phyloP scores from a whole-genome alignment of 202 grass and related monocot species.

The Setaria italica region DNA sequence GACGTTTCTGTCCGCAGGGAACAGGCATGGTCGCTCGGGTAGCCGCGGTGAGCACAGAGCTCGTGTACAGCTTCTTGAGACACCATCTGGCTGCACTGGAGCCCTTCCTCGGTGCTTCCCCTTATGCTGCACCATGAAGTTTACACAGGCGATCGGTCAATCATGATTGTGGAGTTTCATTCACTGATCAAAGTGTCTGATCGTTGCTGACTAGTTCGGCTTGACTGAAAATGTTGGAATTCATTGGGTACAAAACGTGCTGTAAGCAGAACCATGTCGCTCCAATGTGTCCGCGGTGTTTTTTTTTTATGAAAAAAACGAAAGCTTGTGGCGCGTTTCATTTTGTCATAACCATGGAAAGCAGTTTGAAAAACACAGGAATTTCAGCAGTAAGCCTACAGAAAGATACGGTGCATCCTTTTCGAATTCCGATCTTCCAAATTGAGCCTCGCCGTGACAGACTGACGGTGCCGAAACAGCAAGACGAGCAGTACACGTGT shows the following conservation, averaged over 20 bases:
- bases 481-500: neutral
- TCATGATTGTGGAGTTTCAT: neutral
- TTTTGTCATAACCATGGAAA: neutral
- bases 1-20: constrained; percentile 49
- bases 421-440: neutral
- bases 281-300: neutral
- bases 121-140: constrained; percentile 63
- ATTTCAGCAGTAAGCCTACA: neutral
- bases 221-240: neutral
- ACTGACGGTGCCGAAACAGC: too few species aligned
- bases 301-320: too few species aligned
- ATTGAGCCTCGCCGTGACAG: too few species aligned
- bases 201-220: neutral
- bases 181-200: neutral
- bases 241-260: neutral
- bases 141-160: neutral
- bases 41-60: constrained; percentile 62
- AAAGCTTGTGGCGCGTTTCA: neutral
- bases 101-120: constrained; percentile 62
- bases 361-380: neutral
- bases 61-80: constrained; percentile 72
- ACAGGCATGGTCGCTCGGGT: constrained; percentile 73
- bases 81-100: constrained; percentile 70
- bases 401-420: neutral
- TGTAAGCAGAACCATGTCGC: neutral